Percentiles rank a stretch among this genome's conserved stretches.
Evolutionary conservation across 2,329 filamentous ascomycete species (phyloP).

Genomic region (Cladosporium halotolerans): DNA sequence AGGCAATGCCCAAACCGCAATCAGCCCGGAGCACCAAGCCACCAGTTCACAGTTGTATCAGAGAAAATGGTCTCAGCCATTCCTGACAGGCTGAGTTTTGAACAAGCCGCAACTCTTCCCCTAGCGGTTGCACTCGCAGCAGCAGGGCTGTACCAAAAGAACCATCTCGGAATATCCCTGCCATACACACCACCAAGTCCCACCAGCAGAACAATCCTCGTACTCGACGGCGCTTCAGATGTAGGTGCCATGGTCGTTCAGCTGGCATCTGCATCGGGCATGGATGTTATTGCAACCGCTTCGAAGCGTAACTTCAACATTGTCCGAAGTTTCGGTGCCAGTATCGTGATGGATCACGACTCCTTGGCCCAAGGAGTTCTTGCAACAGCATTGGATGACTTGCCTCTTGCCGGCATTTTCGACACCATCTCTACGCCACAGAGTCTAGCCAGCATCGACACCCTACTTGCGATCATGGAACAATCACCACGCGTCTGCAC

Average conservation of each 20-base stretch:
- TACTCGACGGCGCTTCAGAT: conserved; percentile 40
- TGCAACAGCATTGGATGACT: conserved; percentile 28
- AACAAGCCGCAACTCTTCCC: conserved; percentile 37
- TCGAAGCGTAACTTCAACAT: conserved; percentile 23
- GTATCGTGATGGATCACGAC: conserved; percentile 25
- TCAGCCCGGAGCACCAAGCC: not conserved
- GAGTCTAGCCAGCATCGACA: not conserved
- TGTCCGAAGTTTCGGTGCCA: conserved; percentile 19
- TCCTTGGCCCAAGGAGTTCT: conserved; percentile 13
- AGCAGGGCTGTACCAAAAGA: conserved; percentile 34
- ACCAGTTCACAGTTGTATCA: not conserved
- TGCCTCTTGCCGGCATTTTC: conserved; percentile 32
- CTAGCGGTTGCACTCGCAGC: conserved; percentile 41
- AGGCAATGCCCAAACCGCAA: not conserved
- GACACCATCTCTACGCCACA: conserved; percentile 18
- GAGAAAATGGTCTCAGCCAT: conserved; percentile 18
- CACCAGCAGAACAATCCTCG: conserved; percentile 32
- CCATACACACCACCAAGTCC: conserved; percentile 29
- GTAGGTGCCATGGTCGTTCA: conserved; percentile 25
- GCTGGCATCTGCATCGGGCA: conserved; percentile 24
- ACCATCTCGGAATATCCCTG: conserved; percentile 32
- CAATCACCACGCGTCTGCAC: not conserved
- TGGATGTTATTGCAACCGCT: conserved; percentile 24
- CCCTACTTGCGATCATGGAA: not conserved
- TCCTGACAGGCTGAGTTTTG: conserved; percentile 33